These are phyloP conservation scores for Nasturtium officinale DNA, from an alignment of 345 rosid species.

Conservation along the genomic window DNA sequence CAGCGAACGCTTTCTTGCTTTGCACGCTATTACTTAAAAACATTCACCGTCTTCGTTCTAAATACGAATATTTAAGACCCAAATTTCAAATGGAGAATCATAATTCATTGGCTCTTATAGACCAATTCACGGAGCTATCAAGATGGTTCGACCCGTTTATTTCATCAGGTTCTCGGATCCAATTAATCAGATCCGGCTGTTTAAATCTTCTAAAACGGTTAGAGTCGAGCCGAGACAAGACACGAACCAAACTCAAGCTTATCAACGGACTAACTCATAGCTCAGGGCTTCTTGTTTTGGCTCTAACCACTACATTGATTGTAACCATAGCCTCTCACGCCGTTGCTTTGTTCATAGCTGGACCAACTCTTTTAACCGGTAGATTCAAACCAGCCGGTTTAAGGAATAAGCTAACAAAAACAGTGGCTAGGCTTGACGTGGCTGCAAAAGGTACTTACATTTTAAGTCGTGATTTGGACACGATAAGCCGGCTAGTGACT, in stretches of 20 bases:
- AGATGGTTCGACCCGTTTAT: conserved; percentile 45
- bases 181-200: conserved; percentile 46
- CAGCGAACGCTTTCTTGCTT: conserved; percentile 59
- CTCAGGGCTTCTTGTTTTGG: conserved; percentile 63
- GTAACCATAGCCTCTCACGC: conserved; percentile 70
- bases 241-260: conserved; percentile 50
- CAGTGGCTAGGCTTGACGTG: conserved; percentile 55
- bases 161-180: conserved; percentile 44
- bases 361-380: conserved; percentile 53
- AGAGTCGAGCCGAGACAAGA: conserved; percentile 57
- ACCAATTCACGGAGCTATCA: conserved; percentile 42
- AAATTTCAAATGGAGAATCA: conserved; percentile 34
- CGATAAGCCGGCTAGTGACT: conserved; percentile 62
- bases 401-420: conserved; percentile 46
- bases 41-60: conserved; percentile 53
- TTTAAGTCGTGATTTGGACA: conserved; percentile 69
- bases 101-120: neutral
- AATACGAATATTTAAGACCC: conserved; percentile 40
- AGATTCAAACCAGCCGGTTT: conserved; percentile 48
- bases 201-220: conserved; percentile 52
- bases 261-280: conserved; percentile 49
- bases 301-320: conserved; percentile 61
- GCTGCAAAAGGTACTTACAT: conserved; percentile 89
- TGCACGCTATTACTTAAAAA: conserved; percentile 59
- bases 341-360: conserved; percentile 62